A percentile compares a stretch with the other conserved stretches of the same genome.
These are phyloP conservation scores for Fusarium chlamydosporum DNA, from an alignment of 2,329 filamentous ascomycete species.

Conservation along the genomic window DNA sequence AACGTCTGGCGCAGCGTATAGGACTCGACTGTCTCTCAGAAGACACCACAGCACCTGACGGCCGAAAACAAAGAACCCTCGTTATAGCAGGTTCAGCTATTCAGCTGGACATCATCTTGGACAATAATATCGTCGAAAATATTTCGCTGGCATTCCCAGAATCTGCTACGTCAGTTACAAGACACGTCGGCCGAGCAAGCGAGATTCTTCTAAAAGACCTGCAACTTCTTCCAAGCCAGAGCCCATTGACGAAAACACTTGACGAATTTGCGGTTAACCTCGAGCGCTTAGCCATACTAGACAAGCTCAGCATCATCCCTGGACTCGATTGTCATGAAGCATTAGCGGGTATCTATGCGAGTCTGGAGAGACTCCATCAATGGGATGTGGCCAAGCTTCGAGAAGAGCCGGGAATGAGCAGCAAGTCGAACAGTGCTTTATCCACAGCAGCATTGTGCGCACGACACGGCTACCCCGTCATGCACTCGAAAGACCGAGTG, in stretches of 20 bases:
- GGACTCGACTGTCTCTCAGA: constrained; percentile 77
- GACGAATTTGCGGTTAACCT: constrained; percentile 80
- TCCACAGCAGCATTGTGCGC: constrained; percentile 75
- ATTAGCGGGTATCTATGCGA: constrained; percentile 78
- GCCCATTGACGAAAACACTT: constrained; percentile 77
- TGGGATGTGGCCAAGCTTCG: constrained; percentile 75
- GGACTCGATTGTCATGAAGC: constrained; percentile 84
- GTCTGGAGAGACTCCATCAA: constrained; percentile 76
- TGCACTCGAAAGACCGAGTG: constrained; percentile 76
- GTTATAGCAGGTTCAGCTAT: constrained; percentile 74
- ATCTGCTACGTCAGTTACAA: constrained; percentile 69
- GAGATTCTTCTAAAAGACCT: constrained; percentile 77
- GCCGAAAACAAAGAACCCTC: constrained; percentile 67
- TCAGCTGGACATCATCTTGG: constrained; percentile 72
- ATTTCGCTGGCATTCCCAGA: constrained; percentile 75
- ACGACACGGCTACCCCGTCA: constrained; percentile 76
- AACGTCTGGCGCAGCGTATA: constrained; percentile 75
- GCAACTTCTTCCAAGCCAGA: constrained; percentile 69
- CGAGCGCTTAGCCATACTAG: constrained; percentile 76
- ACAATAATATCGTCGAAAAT: constrained; percentile 72
- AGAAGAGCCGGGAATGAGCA: constrained; percentile 62
- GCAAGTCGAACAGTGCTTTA: constrained; percentile 64
- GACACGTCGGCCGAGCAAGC: constrained; percentile 72
- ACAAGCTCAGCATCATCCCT: constrained; percentile 77
- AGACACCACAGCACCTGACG: constrained; percentile 61